These are phyloP conservation scores for Apiospora hydei DNA, from an alignment of 2,329 filamentous ascomycete genomes.

Conservation along the genomic window DNA sequence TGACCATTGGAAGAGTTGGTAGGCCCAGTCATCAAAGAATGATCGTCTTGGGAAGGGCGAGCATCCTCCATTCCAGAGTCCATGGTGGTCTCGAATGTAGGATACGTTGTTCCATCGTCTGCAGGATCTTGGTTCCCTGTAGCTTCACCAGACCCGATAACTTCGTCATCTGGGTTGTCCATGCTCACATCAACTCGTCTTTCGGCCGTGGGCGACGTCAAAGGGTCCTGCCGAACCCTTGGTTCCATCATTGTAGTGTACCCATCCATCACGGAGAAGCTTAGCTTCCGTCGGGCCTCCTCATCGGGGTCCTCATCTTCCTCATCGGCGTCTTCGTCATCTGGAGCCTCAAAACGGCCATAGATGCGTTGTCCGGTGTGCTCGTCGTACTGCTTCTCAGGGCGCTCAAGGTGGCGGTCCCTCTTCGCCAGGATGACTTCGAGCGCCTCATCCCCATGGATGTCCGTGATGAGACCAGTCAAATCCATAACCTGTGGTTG, in stretches of 20 bases:
- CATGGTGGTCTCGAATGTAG: slow-evolving; percentile 11
- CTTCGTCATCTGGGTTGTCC: background rate
- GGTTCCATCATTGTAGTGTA: slow-evolving; percentile 63
- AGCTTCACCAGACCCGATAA: background rate
- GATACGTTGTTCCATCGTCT: background rate
- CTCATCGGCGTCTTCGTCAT: slow-evolving; percentile 62
- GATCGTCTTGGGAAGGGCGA: background rate
- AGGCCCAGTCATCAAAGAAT: slow-evolving; percentile 23
- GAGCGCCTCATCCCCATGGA: slow-evolving; percentile 60
- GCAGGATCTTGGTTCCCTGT: background rate
- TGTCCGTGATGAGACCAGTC: slow-evolving; percentile 70
- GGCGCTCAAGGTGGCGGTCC: slow-evolving; percentile 65
- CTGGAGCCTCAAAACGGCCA: slow-evolving; percentile 78
- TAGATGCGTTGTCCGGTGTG: slow-evolving; percentile 76
- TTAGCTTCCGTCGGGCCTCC: slow-evolving; percentile 63
- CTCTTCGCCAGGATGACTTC: slow-evolving; percentile 72
- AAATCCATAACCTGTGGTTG: slow-evolving; percentile 68
- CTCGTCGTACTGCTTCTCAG: slow-evolving; percentile 68
- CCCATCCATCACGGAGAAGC: slow-evolving; percentile 56
- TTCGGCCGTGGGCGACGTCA: slow-evolving; percentile 21
- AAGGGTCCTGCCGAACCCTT: slow-evolving; percentile 64
- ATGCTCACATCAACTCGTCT: background rate
- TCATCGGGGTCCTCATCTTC: slow-evolving; percentile 57
- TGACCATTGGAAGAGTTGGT: slow-evolving; percentile 32
- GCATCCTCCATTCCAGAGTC: background rate